These are phyloP conservation scores for Fusarium haematococcum DNA, from an alignment of 2,329 filamentous ascomycete genomes.

Conservation along the genomic window DNA sequence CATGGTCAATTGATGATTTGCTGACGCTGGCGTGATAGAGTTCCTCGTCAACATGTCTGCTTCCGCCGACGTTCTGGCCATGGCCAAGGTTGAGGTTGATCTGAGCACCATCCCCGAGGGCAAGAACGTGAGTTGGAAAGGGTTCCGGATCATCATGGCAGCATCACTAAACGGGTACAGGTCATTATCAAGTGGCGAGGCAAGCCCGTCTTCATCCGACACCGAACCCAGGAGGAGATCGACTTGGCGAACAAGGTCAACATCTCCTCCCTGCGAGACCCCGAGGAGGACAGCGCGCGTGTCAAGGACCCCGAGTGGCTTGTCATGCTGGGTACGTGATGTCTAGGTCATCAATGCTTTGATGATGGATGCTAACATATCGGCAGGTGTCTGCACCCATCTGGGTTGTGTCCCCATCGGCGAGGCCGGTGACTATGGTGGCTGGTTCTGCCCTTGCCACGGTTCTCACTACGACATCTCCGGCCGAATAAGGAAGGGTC, in stretches of 20 bases:
- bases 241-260: constrained; percentile 92
- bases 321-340: constrained; percentile 87
- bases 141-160: background rate
- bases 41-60: constrained; percentile 99
- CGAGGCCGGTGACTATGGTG: constrained; percentile 96
- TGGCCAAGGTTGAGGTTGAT: constrained; percentile 99
- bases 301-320: constrained; percentile 99
- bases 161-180: constrained; percentile 55
- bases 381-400: constrained; percentile 94
- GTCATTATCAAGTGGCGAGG: constrained; percentile 99
- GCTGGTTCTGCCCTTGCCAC: constrained; percentile 99
- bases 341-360: background rate
- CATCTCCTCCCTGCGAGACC: constrained; percentile 86
- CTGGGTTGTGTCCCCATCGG: constrained; percentile 99
- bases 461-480: constrained; percentile 99
- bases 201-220: constrained; percentile 99
- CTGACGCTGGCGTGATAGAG: constrained; percentile 69
- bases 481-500: constrained; percentile 96
- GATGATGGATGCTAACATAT: constrained; percentile 22
- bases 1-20: constrained; percentile 41
- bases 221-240: constrained; percentile 94
- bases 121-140: constrained; percentile 85
- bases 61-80: constrained; percentile 96
- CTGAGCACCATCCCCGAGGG: constrained; percentile 93
- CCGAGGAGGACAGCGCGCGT: constrained; percentile 89